phyloP scores from a whole-genome alignment of 1,284 basidiomycete genomes.

The Cryptococcus wingfieldii region DNA sequence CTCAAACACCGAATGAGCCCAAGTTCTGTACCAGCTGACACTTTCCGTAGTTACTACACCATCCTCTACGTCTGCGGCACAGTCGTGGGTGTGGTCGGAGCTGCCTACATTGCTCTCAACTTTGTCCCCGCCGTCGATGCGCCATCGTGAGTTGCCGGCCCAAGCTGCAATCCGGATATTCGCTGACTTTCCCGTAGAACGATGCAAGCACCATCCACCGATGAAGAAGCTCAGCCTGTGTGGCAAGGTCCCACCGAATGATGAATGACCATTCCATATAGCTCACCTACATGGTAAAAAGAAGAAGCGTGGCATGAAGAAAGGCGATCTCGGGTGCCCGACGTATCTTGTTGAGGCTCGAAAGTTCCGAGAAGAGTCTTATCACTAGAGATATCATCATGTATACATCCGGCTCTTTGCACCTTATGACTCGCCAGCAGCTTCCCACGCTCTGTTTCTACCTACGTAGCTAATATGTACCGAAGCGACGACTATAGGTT shows the following conservation, averaged over 20 bases:
- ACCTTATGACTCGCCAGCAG: too few species aligned
- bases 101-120: constrained; percentile 43
- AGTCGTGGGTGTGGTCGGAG: constrained; percentile 39
- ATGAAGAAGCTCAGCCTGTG: constrained; percentile 20
- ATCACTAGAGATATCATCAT: too few species aligned
- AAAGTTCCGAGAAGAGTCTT: neutral
- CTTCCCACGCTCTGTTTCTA: too few species aligned
- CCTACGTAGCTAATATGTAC: too few species aligned
- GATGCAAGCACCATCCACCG: constrained; percentile 19
- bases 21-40: neutral
- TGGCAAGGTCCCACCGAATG: constrained; percentile 24
- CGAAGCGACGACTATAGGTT: too few species aligned
- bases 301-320: too few species aligned
- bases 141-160: constrained; percentile 36
- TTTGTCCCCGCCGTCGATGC: constrained; percentile 44
- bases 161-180: neutral
- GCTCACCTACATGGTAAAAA: too few species aligned
- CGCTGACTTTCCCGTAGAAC: constrained; percentile 7
- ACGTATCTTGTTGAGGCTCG: too few species aligned
- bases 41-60: constrained; percentile 40
- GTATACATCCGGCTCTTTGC: too few species aligned
- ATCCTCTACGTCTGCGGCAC: constrained; percentile 46
- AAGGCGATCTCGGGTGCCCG: too few species aligned
- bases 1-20: neutral
- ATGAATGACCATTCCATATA: neutral